Evolutionary conservation across 805 yeast species (phyloP).

Genomic region (Monosporozyma servazzii): DNA sequence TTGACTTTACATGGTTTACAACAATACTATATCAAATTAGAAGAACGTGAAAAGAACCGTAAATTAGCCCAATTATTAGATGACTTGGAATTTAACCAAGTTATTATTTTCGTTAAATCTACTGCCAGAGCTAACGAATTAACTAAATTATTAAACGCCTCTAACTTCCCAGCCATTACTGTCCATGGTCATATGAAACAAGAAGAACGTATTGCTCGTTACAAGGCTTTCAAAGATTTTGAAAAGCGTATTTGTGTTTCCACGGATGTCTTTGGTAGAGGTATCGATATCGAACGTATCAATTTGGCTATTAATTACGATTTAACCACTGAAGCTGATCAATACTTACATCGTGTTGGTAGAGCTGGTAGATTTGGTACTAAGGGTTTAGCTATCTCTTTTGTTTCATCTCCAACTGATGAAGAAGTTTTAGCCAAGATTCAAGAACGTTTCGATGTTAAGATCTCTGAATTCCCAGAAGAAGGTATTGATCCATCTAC

Average conservation of each 20-base stretch:
- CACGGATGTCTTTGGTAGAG: slow-evolving; percentile 98
- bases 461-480: slow-evolving; percentile 90
- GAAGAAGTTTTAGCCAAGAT: slow-evolving; percentile 84
- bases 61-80: slow-evolving; percentile 88
- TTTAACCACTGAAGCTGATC: slow-evolving; percentile 93
- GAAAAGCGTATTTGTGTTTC: slow-evolving; percentile 98
- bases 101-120: slow-evolving; percentile 88
- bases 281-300: slow-evolving; percentile 98
- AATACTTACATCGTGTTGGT: slow-evolving; percentile 97
- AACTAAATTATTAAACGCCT: slow-evolving; percentile 77
- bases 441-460: slow-evolving; percentile 95
- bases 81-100: slow-evolving; percentile 94
- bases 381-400: slow-evolving; percentile 92
- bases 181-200: slow-evolving; percentile 94
- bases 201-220: slow-evolving; percentile 95
- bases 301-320: slow-evolving; percentile 97
- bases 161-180: slow-evolving; percentile 94
- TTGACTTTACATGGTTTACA: slow-evolving; percentile 96
- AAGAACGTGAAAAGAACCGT: slow-evolving; percentile 87
- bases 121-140: slow-evolving; percentile 87
- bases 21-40: slow-evolving; percentile 86
- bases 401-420: slow-evolving; percentile 78
- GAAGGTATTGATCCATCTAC: slow-evolving; percentile 97
- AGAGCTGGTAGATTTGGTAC: slow-evolving; percentile 99
- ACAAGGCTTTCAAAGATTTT: slow-evolving; percentile 93